phyloP scores from a whole-genome alignment of 2,329 filamentous ascomycete species.

The Epichloe hybrida region DNA sequence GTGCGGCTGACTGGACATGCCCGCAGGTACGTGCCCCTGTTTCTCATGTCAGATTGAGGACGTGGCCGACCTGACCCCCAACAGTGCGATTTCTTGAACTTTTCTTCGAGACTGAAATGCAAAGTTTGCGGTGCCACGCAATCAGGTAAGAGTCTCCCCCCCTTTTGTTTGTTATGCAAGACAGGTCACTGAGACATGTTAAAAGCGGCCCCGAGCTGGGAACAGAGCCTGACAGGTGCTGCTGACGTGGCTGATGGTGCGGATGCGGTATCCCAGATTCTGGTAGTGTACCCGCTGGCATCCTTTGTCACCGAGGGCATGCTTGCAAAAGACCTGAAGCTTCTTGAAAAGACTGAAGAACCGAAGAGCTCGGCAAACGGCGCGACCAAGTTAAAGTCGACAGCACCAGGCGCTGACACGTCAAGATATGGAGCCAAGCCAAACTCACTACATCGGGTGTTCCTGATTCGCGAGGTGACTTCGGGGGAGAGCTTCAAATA shows the following conservation, averaged over 20 bases:
- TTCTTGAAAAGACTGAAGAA: slow-evolving; percentile 51
- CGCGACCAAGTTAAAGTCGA: slow-evolving; percentile 43
- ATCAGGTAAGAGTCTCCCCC: slow-evolving; percentile 12
- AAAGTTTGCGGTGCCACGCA: slow-evolving; percentile 23
- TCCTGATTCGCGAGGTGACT: slow-evolving; percentile 60
- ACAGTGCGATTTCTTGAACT: slow-evolving; percentile 27
- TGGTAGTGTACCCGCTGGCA: slow-evolving; percentile 61
- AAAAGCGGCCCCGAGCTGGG: slow-evolving; percentile 14
- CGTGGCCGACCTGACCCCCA: not conserved
- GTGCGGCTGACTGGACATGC: slow-evolving; percentile 22
- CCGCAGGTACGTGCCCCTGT: slow-evolving; percentile 14
- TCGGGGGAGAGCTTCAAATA: slow-evolving; percentile 70
- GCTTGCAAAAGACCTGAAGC: slow-evolving; percentile 58
- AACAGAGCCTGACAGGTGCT: slow-evolving; percentile 30
- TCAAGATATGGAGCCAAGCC: slow-evolving; percentile 56
- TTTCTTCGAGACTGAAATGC: slow-evolving; percentile 22
- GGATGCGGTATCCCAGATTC: slow-evolving; percentile 55
- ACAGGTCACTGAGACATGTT: not conserved
- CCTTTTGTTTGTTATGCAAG: not conserved
- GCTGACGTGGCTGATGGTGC: slow-evolving; percentile 36
- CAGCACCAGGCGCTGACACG: slow-evolving; percentile 39
- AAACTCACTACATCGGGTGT: slow-evolving; percentile 61
- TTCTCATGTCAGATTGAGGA: not conserved
- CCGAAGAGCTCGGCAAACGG: slow-evolving; percentile 30
- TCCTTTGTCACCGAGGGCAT: slow-evolving; percentile 58